Evolutionary conservation across 208 protist genomes (phyloP), one percentile per base, ranked within the genome.

Genomic region (Angomonas deanei): DNA sequence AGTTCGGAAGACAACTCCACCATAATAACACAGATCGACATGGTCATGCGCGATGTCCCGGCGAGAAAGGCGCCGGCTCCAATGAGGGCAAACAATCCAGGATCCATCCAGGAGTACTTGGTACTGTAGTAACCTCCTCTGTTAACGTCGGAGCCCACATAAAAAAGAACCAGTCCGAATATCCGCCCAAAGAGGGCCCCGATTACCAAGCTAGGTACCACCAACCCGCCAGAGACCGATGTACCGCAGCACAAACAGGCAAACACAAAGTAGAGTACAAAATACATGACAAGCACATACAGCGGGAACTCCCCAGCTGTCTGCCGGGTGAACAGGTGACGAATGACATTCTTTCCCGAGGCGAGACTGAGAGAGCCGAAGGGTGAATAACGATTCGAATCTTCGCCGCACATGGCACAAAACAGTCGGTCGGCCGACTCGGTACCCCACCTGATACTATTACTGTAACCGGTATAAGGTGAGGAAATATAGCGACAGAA

Each of bases 1-100:
- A 97, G 69, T 66, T 97, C 91, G 36, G 91, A 92, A 19, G 94
- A 96, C 0, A 97, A 77, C 75, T 98, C 93, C 27, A 97, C 80
- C 86, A 98, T 91, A 62, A 97, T 97, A 46, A 98, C 92, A 46
- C 88, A 91, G 50, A 97, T 86, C n/a, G 88, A 91, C 69, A 97
- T 92, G 8, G 92, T 93, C 74, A 97, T 86, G 49, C 96, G 88
- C 32, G 88, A 93, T 5, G 92, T 94, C 15, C 94, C 94, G 21
- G 81, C 88, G 46, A 97, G 83, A 61, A 97, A 96, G 24, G 87
- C 82, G 6, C 87, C 91, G 26, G 93, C 93, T 39, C 96, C 96
- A 52, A 98, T 94, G 10, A 98, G 74, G 4, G 94, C 96, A 61
- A 96, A 98, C 3, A 95, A 70, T 26, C 93, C 93, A 0, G 91